phyloP scores from a whole-genome alignment of 2,329 filamentous ascomycete genomes.

The Ceratocystis eucalypticola region DNA sequence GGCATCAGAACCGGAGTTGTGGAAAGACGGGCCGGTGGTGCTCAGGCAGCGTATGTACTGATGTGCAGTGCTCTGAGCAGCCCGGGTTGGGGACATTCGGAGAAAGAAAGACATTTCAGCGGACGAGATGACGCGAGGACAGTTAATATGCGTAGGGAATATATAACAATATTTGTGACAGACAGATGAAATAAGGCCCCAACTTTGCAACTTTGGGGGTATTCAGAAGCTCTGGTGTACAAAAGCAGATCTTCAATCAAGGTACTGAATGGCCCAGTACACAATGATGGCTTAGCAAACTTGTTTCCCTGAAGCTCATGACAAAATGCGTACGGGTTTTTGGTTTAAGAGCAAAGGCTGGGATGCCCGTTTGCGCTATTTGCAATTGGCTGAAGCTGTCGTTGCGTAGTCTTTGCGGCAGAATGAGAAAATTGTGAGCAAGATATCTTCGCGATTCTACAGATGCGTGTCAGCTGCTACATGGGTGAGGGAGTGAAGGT shows the following conservation, averaged over 20 bases:
- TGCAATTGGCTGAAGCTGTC: neutral
- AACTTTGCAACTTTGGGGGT: neutral
- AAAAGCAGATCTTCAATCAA: slow-evolving; percentile 2
- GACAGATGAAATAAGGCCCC: neutral
- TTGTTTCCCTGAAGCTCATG: neutral
- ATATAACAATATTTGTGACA: neutral
- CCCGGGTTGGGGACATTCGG: neutral
- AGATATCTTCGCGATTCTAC: neutral
- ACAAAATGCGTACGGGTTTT: neutral
- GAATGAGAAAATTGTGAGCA: slow-evolving; percentile 12
- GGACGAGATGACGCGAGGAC: neutral
- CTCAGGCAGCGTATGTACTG: neutral
- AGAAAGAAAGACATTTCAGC: neutral
- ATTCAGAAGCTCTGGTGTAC: neutral
- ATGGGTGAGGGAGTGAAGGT: neutral
- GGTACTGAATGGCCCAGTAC: slow-evolving; percentile 13
- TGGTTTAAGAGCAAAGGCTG: neutral
- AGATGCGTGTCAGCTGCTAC: neutral
- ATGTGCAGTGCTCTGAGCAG: neutral
- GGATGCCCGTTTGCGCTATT: neutral
- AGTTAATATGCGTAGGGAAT: neutral
- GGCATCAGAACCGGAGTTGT: neutral
- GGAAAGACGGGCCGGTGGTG: neutral
- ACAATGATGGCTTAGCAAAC: slow-evolving; percentile 10
- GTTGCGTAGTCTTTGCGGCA: neutral